These are phyloP conservation scores for Fonsecaea multimorphosa DNA, from an alignment of 2,329 filamentous ascomycete species.

Conservation along the genomic window DNA sequence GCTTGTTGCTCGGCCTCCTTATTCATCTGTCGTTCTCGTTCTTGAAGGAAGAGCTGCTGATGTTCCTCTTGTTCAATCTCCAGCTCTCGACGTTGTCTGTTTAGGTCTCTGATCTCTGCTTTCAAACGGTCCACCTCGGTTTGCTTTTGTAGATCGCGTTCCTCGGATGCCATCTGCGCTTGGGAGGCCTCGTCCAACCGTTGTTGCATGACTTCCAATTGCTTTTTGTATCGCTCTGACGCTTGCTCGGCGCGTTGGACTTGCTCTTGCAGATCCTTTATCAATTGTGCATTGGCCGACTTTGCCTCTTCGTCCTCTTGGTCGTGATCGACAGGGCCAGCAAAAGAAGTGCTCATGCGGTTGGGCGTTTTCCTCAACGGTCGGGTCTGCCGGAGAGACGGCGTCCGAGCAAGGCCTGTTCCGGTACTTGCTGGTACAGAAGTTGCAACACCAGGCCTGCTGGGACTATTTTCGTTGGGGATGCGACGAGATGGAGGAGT, in stretches of 20 bases:
- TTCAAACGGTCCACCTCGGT: conserved; percentile 80
- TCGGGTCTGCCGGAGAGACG: conserved; percentile 47
- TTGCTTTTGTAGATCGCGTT: conserved; percentile 83
- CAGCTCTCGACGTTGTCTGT: conserved; percentile 85
- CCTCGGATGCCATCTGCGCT: conserved; percentile 86
- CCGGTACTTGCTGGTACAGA: conserved; percentile 50
- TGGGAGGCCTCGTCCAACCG: conserved; percentile 82
- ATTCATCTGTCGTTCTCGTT: conserved; percentile 85
- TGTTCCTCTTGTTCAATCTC: conserved; percentile 93
- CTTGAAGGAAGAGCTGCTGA: conserved; percentile 81
- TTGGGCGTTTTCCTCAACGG: conserved; percentile 46
- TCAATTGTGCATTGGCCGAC: conserved; percentile 76
- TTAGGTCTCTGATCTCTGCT: conserved; percentile 83
- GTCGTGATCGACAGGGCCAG: conserved; percentile 49
- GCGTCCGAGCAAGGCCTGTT: conserved; percentile 71
- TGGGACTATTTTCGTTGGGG: conserved; percentile 37
- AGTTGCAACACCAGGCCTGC: conserved; percentile 26
- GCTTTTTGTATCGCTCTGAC: conserved; percentile 81
- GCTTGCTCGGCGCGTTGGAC: conserved; percentile 78
- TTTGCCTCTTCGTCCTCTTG: conserved; percentile 72
- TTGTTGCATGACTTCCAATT: conserved; percentile 81
- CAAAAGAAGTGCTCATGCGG: conserved; percentile 41
- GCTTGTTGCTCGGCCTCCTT: conserved; percentile 89
- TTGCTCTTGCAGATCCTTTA: conserved; percentile 78
- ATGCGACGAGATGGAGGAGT: conserved; percentile 38